Percentiles rank a stretch among this genome's conserved stretches.
Conservation (phyloP, 305 asterid genomes). For the Fraxinus ornus region DNA sequence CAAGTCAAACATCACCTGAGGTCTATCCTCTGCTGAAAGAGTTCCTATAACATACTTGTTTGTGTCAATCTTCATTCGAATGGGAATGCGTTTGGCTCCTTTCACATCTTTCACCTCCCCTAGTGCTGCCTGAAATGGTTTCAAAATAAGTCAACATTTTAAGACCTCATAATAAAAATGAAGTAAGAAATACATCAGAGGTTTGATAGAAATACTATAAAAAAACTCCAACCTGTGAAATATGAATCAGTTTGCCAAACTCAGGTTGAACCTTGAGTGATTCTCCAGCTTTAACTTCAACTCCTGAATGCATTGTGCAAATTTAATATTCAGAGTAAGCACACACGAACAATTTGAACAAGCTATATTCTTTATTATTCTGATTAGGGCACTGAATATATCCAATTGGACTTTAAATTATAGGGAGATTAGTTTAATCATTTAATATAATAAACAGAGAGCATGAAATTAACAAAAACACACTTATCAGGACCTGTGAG, state of each 20-base stretch:
- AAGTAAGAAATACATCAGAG: no score
- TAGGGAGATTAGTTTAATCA: not conserved
- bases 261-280: constrained; percentile 46
- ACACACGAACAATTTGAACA: no score
- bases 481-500: not conserved
- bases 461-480: not conserved
- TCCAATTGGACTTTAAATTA: not conserved
- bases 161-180: not conserved
- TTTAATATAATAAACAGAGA: not conserved
- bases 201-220: no score
- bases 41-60: constrained; percentile 49
- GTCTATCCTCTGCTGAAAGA: constrained; percentile 49
- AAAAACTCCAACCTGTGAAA: constrained; percentile 58
- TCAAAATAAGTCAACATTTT: not conserved
- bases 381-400: not conserved
- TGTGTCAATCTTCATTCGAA: constrained; percentile 41
- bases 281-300: constrained; percentile 65
- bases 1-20: constrained; percentile 66
- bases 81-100: constrained; percentile 40
- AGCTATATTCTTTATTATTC: not conserved
- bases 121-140: constrained; percentile 52
- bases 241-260: constrained; percentile 42
- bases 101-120: constrained; percentile 66
- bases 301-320: constrained; percentile 37
- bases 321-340: not conserved